Conservation (phyloP, 2,329 filamentous ascomycete genomes). For the Pseudogymnoascus pannorum region DNA sequence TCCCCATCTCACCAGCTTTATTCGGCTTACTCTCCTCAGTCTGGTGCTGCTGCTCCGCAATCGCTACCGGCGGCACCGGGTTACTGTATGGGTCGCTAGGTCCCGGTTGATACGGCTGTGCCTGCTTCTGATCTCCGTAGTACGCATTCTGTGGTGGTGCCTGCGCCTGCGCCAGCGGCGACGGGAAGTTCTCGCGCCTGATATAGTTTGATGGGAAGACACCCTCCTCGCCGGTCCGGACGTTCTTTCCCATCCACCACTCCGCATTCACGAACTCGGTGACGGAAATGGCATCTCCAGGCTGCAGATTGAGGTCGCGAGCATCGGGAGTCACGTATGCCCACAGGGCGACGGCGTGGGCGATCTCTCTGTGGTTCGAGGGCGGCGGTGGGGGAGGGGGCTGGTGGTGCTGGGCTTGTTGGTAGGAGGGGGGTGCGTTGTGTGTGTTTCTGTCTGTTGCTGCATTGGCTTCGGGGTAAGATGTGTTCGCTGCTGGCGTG, state of each 20-base stretch:
- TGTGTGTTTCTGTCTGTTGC: constrained; percentile 16
- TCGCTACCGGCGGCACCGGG: constrained; percentile 67
- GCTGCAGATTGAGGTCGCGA: constrained; percentile 73
- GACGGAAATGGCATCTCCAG: constrained; percentile 73
- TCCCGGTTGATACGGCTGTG: constrained; percentile 26
- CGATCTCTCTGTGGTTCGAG: constrained; percentile 51
- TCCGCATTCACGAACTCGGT: constrained; percentile 93
- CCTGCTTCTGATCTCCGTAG: constrained; percentile 25
- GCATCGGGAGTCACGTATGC: constrained; percentile 68
- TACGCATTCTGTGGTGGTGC: constrained; percentile 29
- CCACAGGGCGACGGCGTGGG: constrained; percentile 75
- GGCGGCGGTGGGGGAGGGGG: constrained; percentile 30
- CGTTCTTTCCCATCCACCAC: constrained; percentile 91
- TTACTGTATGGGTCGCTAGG: constrained; percentile 58
- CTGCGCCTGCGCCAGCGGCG: constrained; percentile 31
- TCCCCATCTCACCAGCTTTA: constrained; percentile 59
- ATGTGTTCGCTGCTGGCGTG: constrained; percentile 27
- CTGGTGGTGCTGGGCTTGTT: constrained; percentile 16
- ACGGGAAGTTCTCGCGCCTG: constrained; percentile 57
- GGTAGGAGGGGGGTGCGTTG: constrained; percentile 12
- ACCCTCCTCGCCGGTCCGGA: constrained; percentile 74
- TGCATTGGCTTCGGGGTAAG: constrained; percentile 9
- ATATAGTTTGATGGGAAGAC: constrained; percentile 96
- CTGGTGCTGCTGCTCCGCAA: constrained; percentile 47
- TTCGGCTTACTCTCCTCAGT: constrained; percentile 38